Conservation (phyloP, 192 early-diverging fungal species). For the Coemansia sp. region DNA sequence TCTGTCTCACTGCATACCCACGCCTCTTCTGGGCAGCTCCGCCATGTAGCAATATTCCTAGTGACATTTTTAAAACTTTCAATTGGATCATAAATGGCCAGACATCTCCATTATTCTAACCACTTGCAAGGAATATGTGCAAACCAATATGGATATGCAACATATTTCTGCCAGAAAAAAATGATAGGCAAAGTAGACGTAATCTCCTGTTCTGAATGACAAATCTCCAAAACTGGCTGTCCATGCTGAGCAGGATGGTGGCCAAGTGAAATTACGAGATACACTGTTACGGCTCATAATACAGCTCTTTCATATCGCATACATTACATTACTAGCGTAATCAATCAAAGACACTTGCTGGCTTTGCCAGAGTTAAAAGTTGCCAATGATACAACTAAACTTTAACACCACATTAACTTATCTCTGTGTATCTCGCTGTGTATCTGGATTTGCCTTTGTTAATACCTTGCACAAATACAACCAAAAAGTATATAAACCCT, state of each 20-base stretch:
- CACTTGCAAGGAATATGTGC: neutral
- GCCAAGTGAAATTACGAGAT: neutral
- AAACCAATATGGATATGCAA: neutral
- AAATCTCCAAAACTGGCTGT: neutral
- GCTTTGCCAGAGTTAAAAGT: neutral
- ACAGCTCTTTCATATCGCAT: neutral
- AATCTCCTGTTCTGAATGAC: neutral
- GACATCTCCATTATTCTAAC: neutral
- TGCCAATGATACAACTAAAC: neutral
- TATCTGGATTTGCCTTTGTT: neutral
- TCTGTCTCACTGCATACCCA: neutral
- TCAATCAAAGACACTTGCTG: neutral
- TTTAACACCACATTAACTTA: neutral
- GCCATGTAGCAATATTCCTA: constrained; percentile 1
- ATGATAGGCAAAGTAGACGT: neutral
- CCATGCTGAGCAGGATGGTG: neutral
- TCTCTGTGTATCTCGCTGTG: neutral
- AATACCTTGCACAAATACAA: neutral
- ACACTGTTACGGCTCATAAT: neutral
- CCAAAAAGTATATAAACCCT: neutral
- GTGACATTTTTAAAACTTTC: neutral
- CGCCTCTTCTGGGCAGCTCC: neutral
- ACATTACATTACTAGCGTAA: neutral
- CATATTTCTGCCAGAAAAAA: neutral
- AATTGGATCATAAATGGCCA: neutral